Percentiles rank a stretch among this genome's conserved stretches.
Conservation (phyloP, 1,284 basidiomycete species). For the Cerrena zonata region DNA sequence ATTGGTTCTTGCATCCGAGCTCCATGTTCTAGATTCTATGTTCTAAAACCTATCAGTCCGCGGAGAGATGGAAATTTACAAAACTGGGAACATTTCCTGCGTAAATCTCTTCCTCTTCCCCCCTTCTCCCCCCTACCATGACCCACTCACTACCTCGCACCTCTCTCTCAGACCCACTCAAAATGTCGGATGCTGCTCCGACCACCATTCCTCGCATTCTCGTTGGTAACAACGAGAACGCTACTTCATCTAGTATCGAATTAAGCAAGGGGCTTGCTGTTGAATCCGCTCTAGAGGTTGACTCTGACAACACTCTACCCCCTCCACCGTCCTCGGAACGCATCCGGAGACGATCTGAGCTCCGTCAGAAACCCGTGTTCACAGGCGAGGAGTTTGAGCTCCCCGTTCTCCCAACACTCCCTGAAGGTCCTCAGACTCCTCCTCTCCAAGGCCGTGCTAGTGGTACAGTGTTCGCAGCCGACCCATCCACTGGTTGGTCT, state of each 20-base stretch:
- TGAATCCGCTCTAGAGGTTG: slow-evolving; percentile 15
- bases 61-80: neutral
- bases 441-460: neutral
- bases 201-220: neutral
- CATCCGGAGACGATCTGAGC: neutral
- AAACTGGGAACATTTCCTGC: neutral
- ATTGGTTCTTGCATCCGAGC: neutral
- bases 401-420: slow-evolving; percentile 10
- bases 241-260: neutral
- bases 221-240: neutral
- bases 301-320: slow-evolving; percentile 3
- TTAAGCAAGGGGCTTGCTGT: neutral
- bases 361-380: slow-evolving; percentile 8
- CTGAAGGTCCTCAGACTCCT: neutral
- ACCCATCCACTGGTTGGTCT: neutral
- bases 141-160: neutral
- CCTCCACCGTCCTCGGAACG: slow-evolving; percentile 5
- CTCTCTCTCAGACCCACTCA: neutral
- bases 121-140: neutral
- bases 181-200: neutral
- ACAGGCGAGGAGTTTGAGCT: slow-evolving; percentile 18
- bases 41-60: neutral
- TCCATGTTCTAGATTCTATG: neutral
- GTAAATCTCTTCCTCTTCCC: neutral
- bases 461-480: neutral